Evolutionary conservation across 1,284 basidiomycete genomes (phyloP).

Genomic region (Tilletia indica): DNA sequence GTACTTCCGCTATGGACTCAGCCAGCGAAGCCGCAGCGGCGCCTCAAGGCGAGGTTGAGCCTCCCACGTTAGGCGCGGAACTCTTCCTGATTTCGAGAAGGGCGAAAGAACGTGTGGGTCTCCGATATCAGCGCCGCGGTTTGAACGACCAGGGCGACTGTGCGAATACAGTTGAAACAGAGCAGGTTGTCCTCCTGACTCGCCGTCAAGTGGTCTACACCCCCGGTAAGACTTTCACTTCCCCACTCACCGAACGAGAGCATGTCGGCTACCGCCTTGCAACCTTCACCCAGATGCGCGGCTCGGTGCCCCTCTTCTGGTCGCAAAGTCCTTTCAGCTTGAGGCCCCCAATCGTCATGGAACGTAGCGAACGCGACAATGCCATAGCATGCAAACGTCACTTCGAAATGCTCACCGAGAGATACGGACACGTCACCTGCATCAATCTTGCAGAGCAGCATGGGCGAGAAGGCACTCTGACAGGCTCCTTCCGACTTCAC

Average conservation of each 20-base stretch:
- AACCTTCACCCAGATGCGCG: conserved; percentile 26
- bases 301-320: conserved; percentile 30
- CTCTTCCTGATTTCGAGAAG: conserved; percentile 61
- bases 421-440: conserved; percentile 61
- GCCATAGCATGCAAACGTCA: conserved; percentile 71
- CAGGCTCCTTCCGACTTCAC: conserved; percentile 73
- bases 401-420: conserved; percentile 67
- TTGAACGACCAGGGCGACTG: conserved; percentile 62
- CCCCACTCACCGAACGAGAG: conserved; percentile 12
- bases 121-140: conserved; percentile 61
- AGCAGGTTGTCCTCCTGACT: conserved; percentile 78
- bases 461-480: conserved; percentile 80
- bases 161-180: conserved; percentile 83
- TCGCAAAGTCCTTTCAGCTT: conserved; percentile 63
- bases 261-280: conserved; percentile 22
- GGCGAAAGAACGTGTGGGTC: conserved; percentile 61
- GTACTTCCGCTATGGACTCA: conserved; percentile 24
- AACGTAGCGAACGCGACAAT: conserved; percentile 73
- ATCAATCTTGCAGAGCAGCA: conserved; percentile 81
- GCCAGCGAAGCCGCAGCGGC: conserved; percentile 20
- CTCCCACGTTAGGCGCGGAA: conserved; percentile 18
- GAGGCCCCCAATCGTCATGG: conserved; percentile 81
- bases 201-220: conserved; percentile 56
- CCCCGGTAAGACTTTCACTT: conserved; percentile 14
- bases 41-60: not conserved